Evolutionary conservation across 2,329 filamentous ascomycete genomes (phyloP).

Genomic region (Aspergillus nomiae): DNA sequence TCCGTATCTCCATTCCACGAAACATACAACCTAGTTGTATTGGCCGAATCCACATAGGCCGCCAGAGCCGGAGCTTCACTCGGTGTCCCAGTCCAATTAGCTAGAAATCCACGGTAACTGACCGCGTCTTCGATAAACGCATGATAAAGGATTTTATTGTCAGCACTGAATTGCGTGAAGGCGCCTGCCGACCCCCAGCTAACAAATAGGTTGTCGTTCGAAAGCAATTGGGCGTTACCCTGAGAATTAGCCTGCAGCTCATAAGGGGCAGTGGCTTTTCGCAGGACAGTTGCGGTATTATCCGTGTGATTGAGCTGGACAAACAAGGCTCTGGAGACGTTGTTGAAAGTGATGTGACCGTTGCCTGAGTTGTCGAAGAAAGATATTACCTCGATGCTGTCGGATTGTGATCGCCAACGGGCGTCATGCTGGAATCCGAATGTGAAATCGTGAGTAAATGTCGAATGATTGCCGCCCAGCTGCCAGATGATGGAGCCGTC

Average conservation of each 20-base stretch:
- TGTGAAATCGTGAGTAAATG: constrained; percentile 38
- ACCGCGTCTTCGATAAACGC: constrained; percentile 36
- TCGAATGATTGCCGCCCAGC: constrained; percentile 22
- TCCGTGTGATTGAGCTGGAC: constrained; percentile 13
- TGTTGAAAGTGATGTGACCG: constrained; percentile 28
- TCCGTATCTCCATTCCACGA: constrained; percentile 57
- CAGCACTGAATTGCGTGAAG: constrained; percentile 23
- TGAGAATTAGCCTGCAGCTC: constrained; percentile 22
- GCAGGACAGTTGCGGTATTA: constrained; percentile 1
- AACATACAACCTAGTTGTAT: constrained; percentile 48
- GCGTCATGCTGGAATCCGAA: constrained; percentile 33
- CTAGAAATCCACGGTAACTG: constrained; percentile 40
- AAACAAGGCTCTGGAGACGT: constrained; percentile 23
- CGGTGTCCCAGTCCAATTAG: constrained; percentile 40
- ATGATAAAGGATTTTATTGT: constrained; percentile 36
- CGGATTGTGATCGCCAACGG: constrained; percentile 8
- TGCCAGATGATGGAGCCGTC: constrained; percentile 32
- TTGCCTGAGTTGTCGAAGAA: constrained; percentile 36
- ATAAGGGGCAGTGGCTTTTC: constrained; percentile 19
- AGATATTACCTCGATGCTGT: constrained; percentile 15
- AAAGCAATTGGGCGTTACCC: constrained; percentile 31
- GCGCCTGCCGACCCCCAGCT: constrained; percentile 31
- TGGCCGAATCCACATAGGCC: constrained; percentile 30
- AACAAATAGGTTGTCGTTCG: constrained; percentile 28
- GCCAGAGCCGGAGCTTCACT: constrained; percentile 35